Conservation (phyloP, 495 filamentous ascomycete species). For the Aspergillus cristatus region DNA sequence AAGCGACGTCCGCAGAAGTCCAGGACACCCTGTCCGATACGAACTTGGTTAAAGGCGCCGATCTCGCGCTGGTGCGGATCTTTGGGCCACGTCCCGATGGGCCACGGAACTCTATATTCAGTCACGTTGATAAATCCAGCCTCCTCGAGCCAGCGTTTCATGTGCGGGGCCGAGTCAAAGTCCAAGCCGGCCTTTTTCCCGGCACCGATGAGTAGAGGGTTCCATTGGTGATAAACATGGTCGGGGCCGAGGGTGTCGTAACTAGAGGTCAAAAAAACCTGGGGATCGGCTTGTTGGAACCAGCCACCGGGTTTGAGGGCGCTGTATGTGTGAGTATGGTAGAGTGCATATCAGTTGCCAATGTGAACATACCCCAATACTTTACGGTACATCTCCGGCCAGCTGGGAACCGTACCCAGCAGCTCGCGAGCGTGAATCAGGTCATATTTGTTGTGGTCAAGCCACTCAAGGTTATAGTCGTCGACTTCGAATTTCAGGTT, state of each 20-base stretch:
- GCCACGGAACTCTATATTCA: slow-evolving; percentile 16
- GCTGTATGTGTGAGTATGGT: slow-evolving; percentile 16
- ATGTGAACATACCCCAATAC: too few relatives aligned
- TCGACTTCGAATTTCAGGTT: slow-evolving; percentile 33
- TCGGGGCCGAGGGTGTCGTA: slow-evolving; percentile 29
- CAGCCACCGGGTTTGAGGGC: slow-evolving; percentile 42
- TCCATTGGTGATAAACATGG: slow-evolving; percentile 40
- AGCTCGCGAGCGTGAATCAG: slow-evolving; percentile 55
- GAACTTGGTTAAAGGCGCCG: slow-evolving; percentile 16
- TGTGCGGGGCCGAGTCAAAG: slow-evolving; percentile 27
- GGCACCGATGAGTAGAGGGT: slow-evolving; percentile 20
- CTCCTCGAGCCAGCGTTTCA: slow-evolving; percentile 18
- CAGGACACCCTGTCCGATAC: slow-evolving; percentile 22
- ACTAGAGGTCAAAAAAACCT: slow-evolving; percentile 36
- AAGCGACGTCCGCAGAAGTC: too few relatives aligned
- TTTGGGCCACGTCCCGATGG: slow-evolving; percentile 29
- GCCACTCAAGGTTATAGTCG: slow-evolving; percentile 46
- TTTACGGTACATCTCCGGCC: slow-evolving; percentile 34
- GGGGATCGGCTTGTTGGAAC: slow-evolving; percentile 48
- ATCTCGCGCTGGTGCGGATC: slow-evolving; percentile 30
- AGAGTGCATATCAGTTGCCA: too few relatives aligned
- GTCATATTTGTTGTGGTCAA: slow-evolving; percentile 45
- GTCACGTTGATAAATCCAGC: slow-evolving; percentile 28
- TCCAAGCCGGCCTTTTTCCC: slow-evolving; percentile 19
- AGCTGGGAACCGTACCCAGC: slow-evolving; percentile 51